A percentile compares a stretch with the other conserved stretches of the same genome.
Evolutionary conservation across 148 eudicot species (phyloP).

Genomic region (Rhododendron mucronatum): DNA sequence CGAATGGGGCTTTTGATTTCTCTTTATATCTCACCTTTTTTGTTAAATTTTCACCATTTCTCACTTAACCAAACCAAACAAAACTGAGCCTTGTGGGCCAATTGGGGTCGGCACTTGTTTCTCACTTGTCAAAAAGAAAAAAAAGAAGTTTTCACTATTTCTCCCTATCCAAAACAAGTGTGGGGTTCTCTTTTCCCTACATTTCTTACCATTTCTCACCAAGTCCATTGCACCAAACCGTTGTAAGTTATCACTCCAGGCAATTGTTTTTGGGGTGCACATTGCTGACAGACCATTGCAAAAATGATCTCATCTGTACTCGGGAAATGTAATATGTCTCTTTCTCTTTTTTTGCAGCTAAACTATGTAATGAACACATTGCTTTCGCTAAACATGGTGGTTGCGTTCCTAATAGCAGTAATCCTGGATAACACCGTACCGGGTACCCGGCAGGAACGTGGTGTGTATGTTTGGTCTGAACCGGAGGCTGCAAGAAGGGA

Average conservation of each 20-base stretch:
- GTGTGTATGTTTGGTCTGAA: constrained; percentile 94
- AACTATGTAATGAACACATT: constrained; percentile 79
- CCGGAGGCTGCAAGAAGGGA: constrained; percentile 85
- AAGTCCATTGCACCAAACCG: neutral
- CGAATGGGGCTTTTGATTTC: neutral
- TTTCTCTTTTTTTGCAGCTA: constrained; percentile 46
- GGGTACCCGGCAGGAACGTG: constrained; percentile 86
- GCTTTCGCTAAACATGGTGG: constrained; percentile 88
- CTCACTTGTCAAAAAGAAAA: neutral
- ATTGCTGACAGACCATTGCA: neutral
- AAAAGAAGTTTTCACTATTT: no score
- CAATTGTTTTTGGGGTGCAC: neutral
- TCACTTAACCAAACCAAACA: neutral
- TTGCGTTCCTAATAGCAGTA: constrained; percentile 85
- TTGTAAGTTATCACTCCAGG: neutral
- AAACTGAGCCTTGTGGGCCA: neutral
- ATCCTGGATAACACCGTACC: constrained; percentile 91
- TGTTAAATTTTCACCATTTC: neutral
- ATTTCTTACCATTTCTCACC: neutral
- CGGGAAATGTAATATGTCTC: neutral
- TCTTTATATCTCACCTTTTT: neutral
- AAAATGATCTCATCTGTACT: neutral
- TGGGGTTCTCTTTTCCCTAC: neutral
- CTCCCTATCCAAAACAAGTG: neutral
- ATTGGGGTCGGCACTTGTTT: neutral